Base-by-base conservation (phyloP, 1,284 basidiomycete genomes). In the Phylloboletellus chloephorus region DNA sequence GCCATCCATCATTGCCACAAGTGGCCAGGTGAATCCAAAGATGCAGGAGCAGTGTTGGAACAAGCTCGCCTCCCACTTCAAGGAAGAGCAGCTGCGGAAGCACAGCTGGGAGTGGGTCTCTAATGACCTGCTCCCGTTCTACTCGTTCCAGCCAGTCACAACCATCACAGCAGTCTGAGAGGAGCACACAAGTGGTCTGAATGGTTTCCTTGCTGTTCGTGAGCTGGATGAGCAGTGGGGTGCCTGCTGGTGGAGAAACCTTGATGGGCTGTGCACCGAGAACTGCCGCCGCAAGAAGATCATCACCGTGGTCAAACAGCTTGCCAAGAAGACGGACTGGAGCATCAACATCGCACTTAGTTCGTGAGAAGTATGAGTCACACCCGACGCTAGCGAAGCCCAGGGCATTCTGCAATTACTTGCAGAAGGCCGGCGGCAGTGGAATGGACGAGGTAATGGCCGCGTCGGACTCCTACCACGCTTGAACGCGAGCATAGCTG, bases 191-290 rank as follows among this genome's bases (percentile, higher is more conserved):
- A 21, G 35, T 4, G 47, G 51, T 10, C 5, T 51, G 25, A 28
- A 39, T 19, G 50, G 42, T 1, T 32, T 23, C 36, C 44, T 54
- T 4, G 47, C 43, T 5, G 42, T 41, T 8, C 5, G 24, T 8
- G 49, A 53, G 17, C 46, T 54, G 4, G 15, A 1, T 3, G 50
- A 53, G 33, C 7, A 8, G 2, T 53, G 52, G 47, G 19, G 41
- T 25, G 47, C 52, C 37, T 43, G 37, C 31, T 54, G 52, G 47
- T 1, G 4, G 12, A 4, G 33, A 7, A 52, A 53, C 34, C 12
- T 41, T 25, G 30, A 38, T 7, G n/a, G 40, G 2, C 35, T 54
- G 17, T 46, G 41, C 39, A 48, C 50, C 2, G 42, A 54, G 46
- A 32, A 30, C 1, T 34, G 43, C 1, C 38, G 47, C 3, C n/a